Evolutionary conservation across 306 rosid genomes (phyloP).

Genomic region (Styphnolobium japonicum): DNA sequence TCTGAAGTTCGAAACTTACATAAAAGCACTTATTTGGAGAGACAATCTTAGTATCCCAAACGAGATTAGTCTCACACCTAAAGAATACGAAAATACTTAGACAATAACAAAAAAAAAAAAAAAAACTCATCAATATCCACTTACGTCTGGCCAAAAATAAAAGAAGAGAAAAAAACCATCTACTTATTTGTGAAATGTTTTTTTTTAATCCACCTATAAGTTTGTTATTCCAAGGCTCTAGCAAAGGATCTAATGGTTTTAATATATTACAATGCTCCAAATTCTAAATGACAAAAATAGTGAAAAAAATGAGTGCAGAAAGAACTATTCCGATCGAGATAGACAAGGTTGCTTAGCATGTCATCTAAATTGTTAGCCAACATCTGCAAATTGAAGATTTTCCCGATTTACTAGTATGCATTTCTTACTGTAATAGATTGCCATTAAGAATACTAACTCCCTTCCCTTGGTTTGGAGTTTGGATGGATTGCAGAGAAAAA

Average conservation of each 20-base stretch:
- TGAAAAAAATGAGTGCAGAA: neutral
- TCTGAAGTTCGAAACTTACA: too few relatives aligned
- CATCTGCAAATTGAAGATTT: neutral
- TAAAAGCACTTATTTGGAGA: too few relatives aligned
- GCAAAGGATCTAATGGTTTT: neutral
- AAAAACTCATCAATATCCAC: neutral
- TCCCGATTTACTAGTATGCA: neutral
- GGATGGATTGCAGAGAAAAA: conserved; percentile 8
- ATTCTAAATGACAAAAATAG: neutral
- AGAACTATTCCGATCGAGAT: neutral
- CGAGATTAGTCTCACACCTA: too few relatives aligned
- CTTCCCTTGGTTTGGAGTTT: neutral
- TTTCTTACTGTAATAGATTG: neutral
- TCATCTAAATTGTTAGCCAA: neutral
- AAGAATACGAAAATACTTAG: too few relatives aligned
- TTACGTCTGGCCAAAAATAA: neutral
- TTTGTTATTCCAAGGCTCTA: neutral
- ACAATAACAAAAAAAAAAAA: too few relatives aligned
- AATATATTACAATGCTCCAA: neutral
- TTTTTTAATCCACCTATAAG: neutral
- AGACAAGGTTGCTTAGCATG: neutral
- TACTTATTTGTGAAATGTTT: too few relatives aligned
- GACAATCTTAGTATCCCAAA: too few relatives aligned
- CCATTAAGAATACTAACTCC: neutral
- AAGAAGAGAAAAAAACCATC: too few relatives aligned